Evolutionary conservation across 179 eudicot genomes (phyloP).

Genomic region (Amaranthus tricolor): DNA sequence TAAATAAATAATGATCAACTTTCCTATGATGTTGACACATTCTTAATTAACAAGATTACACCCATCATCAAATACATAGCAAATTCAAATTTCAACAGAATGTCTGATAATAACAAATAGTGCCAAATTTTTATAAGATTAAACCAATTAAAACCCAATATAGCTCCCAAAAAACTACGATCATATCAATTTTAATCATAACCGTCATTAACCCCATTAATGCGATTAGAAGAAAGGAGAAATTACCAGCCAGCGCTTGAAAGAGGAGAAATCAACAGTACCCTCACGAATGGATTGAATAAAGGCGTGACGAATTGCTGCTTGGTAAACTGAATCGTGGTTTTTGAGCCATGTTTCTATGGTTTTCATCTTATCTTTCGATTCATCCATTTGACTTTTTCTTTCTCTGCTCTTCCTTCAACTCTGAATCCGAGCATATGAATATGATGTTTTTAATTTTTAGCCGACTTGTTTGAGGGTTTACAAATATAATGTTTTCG

Average conservation of each 20-base stretch:
- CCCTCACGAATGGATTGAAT: conserved; percentile 56
- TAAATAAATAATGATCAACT: background rate
- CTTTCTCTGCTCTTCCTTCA: background rate
- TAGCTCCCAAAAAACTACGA: background rate
- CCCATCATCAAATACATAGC: background rate
- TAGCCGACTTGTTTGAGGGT: too few species aligned
- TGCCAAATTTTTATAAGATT: background rate
- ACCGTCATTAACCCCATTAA: too few species aligned
- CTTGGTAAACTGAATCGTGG: conserved; percentile 36
- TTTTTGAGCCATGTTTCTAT: conserved; percentile 53
- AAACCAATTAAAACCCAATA: background rate
- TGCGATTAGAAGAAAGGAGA: background rate
- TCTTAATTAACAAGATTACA: too few species aligned
- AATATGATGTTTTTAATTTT: too few species aligned
- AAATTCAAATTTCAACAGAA: too few species aligned
- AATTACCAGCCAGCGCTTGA: conserved; percentile 80
- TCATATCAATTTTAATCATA: background rate
- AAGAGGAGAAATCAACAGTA: conserved; percentile 49
- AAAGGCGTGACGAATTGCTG: conserved; percentile 69
- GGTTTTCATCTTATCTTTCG: conserved; percentile 1
- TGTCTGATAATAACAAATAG: background rate
- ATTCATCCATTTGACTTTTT: background rate
- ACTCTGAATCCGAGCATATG: too few species aligned
- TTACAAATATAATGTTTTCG: too few species aligned
- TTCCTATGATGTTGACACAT: too few species aligned